phyloP scores from a whole-genome alignment of 768 basidiomycete species.

The Suillus placidus region DNA sequence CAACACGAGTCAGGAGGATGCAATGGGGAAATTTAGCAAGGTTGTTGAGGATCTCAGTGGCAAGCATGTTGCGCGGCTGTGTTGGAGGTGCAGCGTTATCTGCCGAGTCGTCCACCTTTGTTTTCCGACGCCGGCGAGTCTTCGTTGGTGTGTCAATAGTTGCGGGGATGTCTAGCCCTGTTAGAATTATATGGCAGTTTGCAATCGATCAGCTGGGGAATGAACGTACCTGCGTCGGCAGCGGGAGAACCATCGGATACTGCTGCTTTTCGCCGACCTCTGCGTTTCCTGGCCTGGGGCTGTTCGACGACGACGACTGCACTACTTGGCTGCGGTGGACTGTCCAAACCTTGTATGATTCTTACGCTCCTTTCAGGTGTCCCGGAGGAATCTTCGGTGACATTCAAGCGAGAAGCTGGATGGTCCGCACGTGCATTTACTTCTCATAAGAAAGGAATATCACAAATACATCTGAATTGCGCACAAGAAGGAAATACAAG shows the following conservation, averaged over 20 bases:
- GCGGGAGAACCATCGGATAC: background rate
- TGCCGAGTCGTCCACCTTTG: conserved; percentile 3
- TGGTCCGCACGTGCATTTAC: background rate
- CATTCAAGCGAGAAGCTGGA: background rate
- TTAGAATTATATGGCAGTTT: background rate
- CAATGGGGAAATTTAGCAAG: conserved; percentile 82
- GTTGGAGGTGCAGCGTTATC: conserved; percentile 12
- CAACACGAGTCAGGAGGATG: conserved; percentile 87
- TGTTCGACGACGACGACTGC: background rate
- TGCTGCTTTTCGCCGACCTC: background rate
- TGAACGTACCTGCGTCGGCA: background rate
- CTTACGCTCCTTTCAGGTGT: background rate
- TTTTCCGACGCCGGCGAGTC: background rate
- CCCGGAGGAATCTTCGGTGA: background rate
- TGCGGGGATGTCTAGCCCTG: background rate
- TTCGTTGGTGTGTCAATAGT: background rate
- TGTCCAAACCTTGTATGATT: background rate
- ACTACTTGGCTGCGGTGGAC: background rate
- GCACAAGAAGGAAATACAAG: conserved; percentile 4
- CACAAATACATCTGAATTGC: conserved; percentile 5
- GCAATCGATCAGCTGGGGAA: background rate
- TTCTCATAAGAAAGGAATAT: background rate
- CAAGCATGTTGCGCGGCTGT: conserved; percentile 54
- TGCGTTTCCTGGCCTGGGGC: background rate
- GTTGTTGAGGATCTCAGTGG: conserved; percentile 71